Evolutionary conservation across 2,329 filamentous ascomycete species (phyloP), one percentile per base, ranked within the genome.

Genomic region (Arthroderma sp.): DNA sequence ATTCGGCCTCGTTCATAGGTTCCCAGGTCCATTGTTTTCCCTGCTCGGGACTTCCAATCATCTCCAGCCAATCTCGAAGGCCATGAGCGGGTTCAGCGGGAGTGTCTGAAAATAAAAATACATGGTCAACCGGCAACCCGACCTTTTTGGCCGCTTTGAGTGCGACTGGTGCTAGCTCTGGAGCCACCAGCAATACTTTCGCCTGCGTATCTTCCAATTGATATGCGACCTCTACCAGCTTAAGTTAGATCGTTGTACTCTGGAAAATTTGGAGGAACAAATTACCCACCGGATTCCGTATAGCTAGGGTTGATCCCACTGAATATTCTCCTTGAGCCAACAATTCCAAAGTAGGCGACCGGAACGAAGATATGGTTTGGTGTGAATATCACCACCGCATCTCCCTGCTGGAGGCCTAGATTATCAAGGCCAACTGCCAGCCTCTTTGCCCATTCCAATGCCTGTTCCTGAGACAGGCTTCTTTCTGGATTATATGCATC

Each of bases 281-380:
- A 34, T 22, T 7, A 46, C 38, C 15, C 27, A 49, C 47, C 47
- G 36, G 32, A 28, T 4, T 67, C 58, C 1, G 70, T 74, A 50
- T 73, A 75, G 6, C 62, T 61, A 9, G 73, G 72, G 52, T 75
- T 77, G 4, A 68, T 70, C 15, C 71, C 73, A 42, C 68, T 75
- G 57, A 77, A 78, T 22, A 72, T 65, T 47, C 64, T 68, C 3
- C 72, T 72, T 22, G 66, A 66, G 0, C 73, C 74, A 1, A 74
- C 68, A 34, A 74, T 70, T 2, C 71, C 73, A 3, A 75, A 59
- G 52, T 74, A 77, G 7, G 70, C 69, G 11, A 70, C 70, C 0
- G 74, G 73, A 1, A 77, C 67, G 49, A 72, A 74, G 36, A 77
- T 69, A 48, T 75, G 71, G 53, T 77, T 78, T 3, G 70, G 67